Evolutionary conservation across 23 red algal species (phyloP), one percentile per base, ranked within the genome.

Genomic region (Gracilaria vermiculophylla): DNA sequence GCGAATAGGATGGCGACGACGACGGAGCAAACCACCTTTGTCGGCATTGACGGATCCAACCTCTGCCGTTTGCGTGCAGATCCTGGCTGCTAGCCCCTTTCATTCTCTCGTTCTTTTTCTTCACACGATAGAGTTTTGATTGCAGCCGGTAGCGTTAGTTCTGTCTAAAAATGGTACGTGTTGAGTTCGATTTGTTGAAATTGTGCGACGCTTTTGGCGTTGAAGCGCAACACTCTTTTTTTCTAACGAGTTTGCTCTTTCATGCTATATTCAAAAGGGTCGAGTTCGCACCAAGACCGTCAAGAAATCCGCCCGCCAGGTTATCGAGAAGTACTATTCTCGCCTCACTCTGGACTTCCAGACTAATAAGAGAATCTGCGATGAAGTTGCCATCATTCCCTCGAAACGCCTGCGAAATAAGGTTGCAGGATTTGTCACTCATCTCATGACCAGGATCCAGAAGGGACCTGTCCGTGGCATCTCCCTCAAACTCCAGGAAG

Each of bases 271-370:
- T 61, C 35, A 2, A 36, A 64, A 97, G 97, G 97, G 97, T 92
- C 97, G 97, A 64, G 97, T 99, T 75, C 87, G 97, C 28, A 99
- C 97, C 16, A 99, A 99, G 92, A 99, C 97, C 16, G 93, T 99
- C 0, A 99, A 99, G 81, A 99, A 99, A 83, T 94, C 89, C 13
- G 93, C 97, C 12, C 92, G 97, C 12, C 87, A 93, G 27, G 93
- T 99, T 71, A 99, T 99, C 79, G 97, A 99, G 66, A 99, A 99
- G 88, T 99, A 99, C 77, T 99, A 99, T 78, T 95, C 92, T 23
- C 86, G 89, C 6, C 66, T 99, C 42, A 95, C 97, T 28, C 78
- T 94, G 6, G 97, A 99, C 39, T 99, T 99, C 53, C 97, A 99
- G 74, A 99, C 97, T 9, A 99, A 99, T 93, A 99, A 99, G 69